These are phyloP conservation scores for Macadamia integrifolia DNA, from an alignment of 164 flowering plant genomes.

Conservation along the genomic window DNA sequence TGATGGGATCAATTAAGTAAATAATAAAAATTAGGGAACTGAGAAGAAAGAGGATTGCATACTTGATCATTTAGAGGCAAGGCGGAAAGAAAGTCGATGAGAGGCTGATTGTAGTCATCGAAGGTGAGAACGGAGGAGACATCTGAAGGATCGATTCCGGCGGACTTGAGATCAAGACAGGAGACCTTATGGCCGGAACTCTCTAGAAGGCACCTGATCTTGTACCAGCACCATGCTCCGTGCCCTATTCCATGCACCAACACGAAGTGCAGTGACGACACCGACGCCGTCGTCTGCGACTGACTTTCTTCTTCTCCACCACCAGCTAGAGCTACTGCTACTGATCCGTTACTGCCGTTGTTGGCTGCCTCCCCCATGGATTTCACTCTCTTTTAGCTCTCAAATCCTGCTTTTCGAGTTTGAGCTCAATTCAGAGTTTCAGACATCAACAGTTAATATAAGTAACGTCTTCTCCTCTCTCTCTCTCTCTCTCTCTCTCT, in stretches of 20 bases:
- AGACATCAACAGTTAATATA: too few species aligned
- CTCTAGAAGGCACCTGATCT: constrained; percentile 54
- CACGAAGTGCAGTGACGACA: constrained; percentile 43
- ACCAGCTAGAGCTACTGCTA: background rate
- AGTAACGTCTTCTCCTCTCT: too few species aligned
- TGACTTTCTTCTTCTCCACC: too few species aligned
- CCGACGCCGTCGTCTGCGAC: too few species aligned
- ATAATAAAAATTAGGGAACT: background rate
- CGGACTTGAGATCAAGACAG: constrained; percentile 58
- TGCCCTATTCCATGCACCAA: constrained; percentile 65
- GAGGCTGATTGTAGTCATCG: constrained; percentile 63
- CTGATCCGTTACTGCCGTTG: background rate
- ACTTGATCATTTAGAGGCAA: constrained; percentile 56
- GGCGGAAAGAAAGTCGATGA: constrained; percentile 45
- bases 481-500: background rate
- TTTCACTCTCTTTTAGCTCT: background rate
- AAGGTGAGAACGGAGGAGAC: constrained; percentile 41
- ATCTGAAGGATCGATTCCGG: constrained; percentile 46
- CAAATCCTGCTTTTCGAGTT: too few species aligned
- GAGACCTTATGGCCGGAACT: constrained; percentile 57
- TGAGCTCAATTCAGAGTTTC: too few species aligned
- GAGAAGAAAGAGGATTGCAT: background rate
- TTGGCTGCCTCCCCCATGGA: background rate
- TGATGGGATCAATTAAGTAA: background rate
- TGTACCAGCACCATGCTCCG: constrained; percentile 97